These are phyloP conservation scores for Trichophyton verrucosum DNA, from an alignment of 2,329 filamentous ascomycete species.

Conservation along the genomic window DNA sequence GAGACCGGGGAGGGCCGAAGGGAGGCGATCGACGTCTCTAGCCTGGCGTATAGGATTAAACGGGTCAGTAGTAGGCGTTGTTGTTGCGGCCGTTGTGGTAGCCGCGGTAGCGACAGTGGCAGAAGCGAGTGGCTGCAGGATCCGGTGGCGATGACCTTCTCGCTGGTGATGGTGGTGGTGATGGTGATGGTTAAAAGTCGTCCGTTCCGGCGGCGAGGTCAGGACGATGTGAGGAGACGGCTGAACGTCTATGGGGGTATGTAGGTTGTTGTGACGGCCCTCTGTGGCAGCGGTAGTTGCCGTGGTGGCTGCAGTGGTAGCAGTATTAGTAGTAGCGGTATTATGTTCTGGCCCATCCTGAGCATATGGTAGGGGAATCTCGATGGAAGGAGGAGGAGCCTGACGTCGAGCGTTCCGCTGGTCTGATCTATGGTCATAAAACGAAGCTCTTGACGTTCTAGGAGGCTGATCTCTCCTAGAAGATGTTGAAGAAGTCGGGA, in stretches of 20 bases:
- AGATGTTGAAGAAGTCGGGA: too few species aligned
- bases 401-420: constrained; percentile 59
- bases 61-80: constrained; percentile 52
- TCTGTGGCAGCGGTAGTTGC: constrained; percentile 4
- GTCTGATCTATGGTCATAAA: constrained; percentile 38
- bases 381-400: constrained; percentile 71
- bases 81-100: constrained; percentile 54
- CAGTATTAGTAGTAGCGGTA: neutral
- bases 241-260: constrained; percentile 39
- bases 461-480: too few species aligned
- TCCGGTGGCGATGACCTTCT: constrained; percentile 38
- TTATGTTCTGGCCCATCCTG: constrained; percentile 30
- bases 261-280: constrained; percentile 23
- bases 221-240: constrained; percentile 52
- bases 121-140: constrained; percentile 51
- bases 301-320: constrained; percentile 35
- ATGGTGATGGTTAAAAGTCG: constrained; percentile 38
- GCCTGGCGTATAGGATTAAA: constrained; percentile 52
- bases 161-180: constrained; percentile 28
- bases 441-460: constrained; percentile 13
- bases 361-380: constrained; percentile 52
- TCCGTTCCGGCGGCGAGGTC: constrained; percentile 59
- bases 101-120: constrained; percentile 51
- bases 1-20: constrained; percentile 63
- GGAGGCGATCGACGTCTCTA: constrained; percentile 61